A percentile compares a stretch with the other conserved stretches of the same genome.
Conservation (phyloP, 2,329 filamentous ascomycete genomes). For the Botryotinia convoluta region DNA sequence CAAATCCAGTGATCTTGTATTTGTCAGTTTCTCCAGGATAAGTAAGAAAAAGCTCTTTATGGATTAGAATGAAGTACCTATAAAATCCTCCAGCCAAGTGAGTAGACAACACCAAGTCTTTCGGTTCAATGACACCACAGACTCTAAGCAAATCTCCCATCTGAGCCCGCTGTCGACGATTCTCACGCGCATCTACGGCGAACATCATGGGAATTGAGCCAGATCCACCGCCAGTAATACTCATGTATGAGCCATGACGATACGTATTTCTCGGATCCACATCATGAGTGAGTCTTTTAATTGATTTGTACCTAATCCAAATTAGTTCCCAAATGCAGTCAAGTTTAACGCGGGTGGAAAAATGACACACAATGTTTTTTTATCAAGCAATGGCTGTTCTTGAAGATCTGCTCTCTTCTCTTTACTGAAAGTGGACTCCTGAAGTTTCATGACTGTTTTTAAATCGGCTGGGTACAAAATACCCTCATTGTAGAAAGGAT, state of each 20-base stretch:
- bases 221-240: slow-evolving; percentile 5
- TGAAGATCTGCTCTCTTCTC: neutral
- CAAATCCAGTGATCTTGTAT: neutral
- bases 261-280: neutral
- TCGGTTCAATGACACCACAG: neutral
- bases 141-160: neutral
- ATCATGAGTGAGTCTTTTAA: slow-evolving; percentile 7
- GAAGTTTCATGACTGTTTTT: neutral
- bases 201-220: slow-evolving; percentile 8
- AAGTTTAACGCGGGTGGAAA: neutral
- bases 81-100: slow-evolving; percentile 9
- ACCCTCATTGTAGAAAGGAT: slow-evolving; percentile 4
- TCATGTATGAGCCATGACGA: neutral
- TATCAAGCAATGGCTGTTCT: neutral
- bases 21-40: neutral
- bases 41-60: neutral
- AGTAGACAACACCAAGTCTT: neutral
- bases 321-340: neutral
- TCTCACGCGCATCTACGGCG: slow-evolving; percentile 5
- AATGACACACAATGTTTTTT: neutral
- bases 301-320: neutral
- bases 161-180: slow-evolving; percentile 10
- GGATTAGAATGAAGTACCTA: neutral
- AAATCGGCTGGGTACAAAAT: neutral
- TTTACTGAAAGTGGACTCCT: neutral